These are phyloP conservation scores for Calonectria pseudoturangicola DNA, from an alignment of 2,329 filamentous ascomycete genomes.

Conservation along the genomic window DNA sequence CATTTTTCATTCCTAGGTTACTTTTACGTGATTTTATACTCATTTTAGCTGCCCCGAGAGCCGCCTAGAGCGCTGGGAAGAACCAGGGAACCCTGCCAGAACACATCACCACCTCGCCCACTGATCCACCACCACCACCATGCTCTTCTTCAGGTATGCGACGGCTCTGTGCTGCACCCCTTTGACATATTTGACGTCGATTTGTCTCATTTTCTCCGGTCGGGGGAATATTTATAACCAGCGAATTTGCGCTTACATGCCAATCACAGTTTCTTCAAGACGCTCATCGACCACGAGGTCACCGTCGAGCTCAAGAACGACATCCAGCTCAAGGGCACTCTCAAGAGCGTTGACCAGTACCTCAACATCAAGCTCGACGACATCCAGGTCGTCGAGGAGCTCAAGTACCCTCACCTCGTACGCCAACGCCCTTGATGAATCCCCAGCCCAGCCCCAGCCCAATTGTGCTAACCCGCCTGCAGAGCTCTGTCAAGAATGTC, in stretches of 20 bases:
- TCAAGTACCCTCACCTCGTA: slow-evolving; percentile 95
- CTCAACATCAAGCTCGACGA: slow-evolving; percentile 99
- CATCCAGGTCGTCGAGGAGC: slow-evolving; percentile 92
- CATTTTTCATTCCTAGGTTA: slow-evolving; percentile 6
- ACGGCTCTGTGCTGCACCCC: neutral
- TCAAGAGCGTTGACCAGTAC: slow-evolving; percentile 99
- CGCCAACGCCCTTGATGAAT: neutral
- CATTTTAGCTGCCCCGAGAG: neutral
- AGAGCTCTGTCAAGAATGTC: slow-evolving; percentile 92
- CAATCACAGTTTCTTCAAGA: slow-evolving; percentile 93
- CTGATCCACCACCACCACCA: slow-evolving; percentile 52
- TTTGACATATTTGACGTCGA: neutral
- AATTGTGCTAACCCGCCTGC: slow-evolving; percentile 27
- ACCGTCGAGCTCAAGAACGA: slow-evolving; percentile 99
- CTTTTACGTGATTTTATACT: neutral
- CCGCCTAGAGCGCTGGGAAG: neutral
- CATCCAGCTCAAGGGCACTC: slow-evolving; percentile 94
- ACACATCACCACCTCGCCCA: slow-evolving; percentile 9
- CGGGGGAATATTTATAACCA: neutral
- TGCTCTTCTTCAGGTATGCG: slow-evolving; percentile 68
- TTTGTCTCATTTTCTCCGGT: neutral
- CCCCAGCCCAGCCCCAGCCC: neutral
- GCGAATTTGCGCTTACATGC: slow-evolving; percentile 3
- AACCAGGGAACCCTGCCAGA: neutral
- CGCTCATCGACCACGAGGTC: slow-evolving; percentile 96